phyloP scores from a whole-genome alignment of 371 early-diverging fungal genomes.

The Mucor circinelloides region DNA sequence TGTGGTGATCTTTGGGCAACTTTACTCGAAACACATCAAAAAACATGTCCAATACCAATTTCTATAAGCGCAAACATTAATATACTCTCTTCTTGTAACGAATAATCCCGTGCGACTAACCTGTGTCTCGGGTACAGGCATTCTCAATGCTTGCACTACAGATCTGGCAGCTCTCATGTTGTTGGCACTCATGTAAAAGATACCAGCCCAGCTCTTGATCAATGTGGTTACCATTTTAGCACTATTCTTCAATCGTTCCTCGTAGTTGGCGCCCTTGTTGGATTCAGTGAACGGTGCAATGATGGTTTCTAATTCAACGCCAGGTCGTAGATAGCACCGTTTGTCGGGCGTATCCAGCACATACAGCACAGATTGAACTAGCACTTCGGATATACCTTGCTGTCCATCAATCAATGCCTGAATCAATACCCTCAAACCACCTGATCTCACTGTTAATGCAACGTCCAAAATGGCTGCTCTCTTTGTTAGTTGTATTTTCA shows the following conservation, averaged over 20 bases:
- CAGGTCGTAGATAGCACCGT: constrained; percentile 71
- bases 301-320: constrained; percentile 76
- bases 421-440: constrained; percentile 73
- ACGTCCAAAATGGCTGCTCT: constrained; percentile 56
- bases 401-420: constrained; percentile 76
- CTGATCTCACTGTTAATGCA: constrained; percentile 63
- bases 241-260: constrained; percentile 68
- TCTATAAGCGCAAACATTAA: too few species aligned
- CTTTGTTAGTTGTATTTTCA: background rate
- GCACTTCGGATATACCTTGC: constrained; percentile 61
- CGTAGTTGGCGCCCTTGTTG: constrained; percentile 59
- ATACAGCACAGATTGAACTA: constrained; percentile 69
- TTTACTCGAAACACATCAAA: constrained; percentile 78
- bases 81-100: background rate
- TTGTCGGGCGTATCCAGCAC: constrained; percentile 73
- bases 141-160: constrained; percentile 72
- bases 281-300: constrained; percentile 81
- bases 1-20: constrained; percentile 66
- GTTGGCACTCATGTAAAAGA: constrained; percentile 77
- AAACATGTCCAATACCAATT: constrained; percentile 75
- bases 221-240: constrained; percentile 63
- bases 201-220: constrained; percentile 80
- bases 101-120: constrained; percentile 41
- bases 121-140: constrained; percentile 78
- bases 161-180: constrained; percentile 73